Evolutionary conservation across 1,284 basidiomycete genomes (phyloP), one percentile per base, ranked within the genome.

Genomic region (Phlebopus sp.): DNA sequence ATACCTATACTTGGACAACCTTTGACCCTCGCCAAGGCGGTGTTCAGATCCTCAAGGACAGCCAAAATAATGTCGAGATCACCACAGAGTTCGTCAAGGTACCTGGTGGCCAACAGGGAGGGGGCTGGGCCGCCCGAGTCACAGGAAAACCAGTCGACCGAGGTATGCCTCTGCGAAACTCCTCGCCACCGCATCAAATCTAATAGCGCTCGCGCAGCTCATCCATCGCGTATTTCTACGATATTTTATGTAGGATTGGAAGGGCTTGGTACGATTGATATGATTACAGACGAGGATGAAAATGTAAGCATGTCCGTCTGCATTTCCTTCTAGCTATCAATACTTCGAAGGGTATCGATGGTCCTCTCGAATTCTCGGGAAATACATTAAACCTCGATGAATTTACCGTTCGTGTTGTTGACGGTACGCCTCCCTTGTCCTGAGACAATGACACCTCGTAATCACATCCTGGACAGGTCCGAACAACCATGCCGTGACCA

Each of bases 171-270:
- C 40, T 47, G n/a, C n/a, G n/a, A 15, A 10, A 31, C 34, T 4
- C 27, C 17, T 18, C 44, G 31, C 31, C 7, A 18, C 11, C 27
- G 40, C 11, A 37, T 35, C 39, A n/a, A n/a, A 38, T 36, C 30
- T 52, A 45, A 42, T 49, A 34, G 53, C 44, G 23, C 27, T 39
- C 30, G 21, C 46, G 13, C 53, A 81, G 81, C 72, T 46, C 59
- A 66, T 44, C 76, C 79, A 5, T 86, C 83, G 10, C 75, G 82
- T 21, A 78, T 86, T 35, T 88, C 91, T 0, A 73, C 88, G 10
- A 78, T 95, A 50, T 94, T 92, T 63, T 96, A 97, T 61, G 71
- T 87, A 56, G 93, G 91, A 0, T 67, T 95, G 31, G 93, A 96
- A 58, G 92, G 92, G 0, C 69, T 93, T 3, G 91, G 90, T n/a